Evolutionary conservation across 306 rosid genomes (phyloP), one percentile per base, ranked within the genome.

Genomic region (Erythrophleum fordii): DNA sequence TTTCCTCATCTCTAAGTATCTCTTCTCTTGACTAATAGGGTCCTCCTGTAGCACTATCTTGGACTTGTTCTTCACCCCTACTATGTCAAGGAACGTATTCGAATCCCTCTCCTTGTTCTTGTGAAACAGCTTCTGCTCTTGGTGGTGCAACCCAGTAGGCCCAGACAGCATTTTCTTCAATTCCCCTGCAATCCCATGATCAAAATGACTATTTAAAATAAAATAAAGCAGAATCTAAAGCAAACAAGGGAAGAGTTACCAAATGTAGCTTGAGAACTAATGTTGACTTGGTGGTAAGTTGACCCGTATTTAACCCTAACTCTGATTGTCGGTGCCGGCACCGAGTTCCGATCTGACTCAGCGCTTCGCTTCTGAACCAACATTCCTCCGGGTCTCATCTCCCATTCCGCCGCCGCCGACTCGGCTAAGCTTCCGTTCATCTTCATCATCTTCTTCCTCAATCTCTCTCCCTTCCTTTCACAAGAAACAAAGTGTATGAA

Each of bases 361-460:
- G 83, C 45, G 29, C 62, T 81, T 81, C 99, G 86, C 67, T 75
- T 91, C 92, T 95, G 99, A 46, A 95, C 99, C 72, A 95, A 74
- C 99, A 95, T 95, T 84, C 99, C 99, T 59, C 99, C 99, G 0
- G 99, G 99, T 61, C 99, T 77, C 75, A 91, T 81, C 91, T 95
- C 99, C 98, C 99, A 95, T 34, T 91, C 99, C 58, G 45, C 79
- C 12, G 48, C 17, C 65, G 86, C 89, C 0, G 87, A n/a, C 82
- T 89, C 98, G 53, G 69, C 80, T 20, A 39, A 61, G 86, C 17
- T 81, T 93, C 88, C 83, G 34, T 58, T 90, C 95, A 89, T 85
- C 66, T 92, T 90, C 98, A 93, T 93, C 99, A 95, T 90, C 88
- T 81, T 90, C 66, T 49, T 44, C 28, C 0, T 5, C 20, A 52